A percentile compares a stretch with the other conserved stretches of the same genome.
Conservation (phyloP, 257 asterid genomes). For the Nicotiana obtusifolia region DNA sequence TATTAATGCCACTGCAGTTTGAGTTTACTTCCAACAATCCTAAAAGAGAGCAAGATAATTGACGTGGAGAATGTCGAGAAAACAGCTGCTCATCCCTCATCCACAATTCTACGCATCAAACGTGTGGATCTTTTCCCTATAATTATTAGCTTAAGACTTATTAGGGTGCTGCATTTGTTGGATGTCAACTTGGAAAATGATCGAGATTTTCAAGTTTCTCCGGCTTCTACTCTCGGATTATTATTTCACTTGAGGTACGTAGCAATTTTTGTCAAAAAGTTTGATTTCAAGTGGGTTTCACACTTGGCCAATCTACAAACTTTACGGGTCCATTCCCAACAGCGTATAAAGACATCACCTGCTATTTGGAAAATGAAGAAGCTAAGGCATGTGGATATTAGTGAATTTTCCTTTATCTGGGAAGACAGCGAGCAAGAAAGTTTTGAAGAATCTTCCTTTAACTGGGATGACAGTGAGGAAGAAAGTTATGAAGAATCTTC, state of each 20-base stretch:
- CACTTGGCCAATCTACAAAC: neutral
- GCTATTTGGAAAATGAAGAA: conserved; percentile 8
- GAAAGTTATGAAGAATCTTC: no score
- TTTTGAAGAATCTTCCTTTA: no score
- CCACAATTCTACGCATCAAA: neutral
- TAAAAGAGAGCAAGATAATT: no score
- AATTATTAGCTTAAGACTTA: neutral
- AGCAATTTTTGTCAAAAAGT: neutral
- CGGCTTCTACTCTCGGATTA: neutral
- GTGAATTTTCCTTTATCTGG: conserved; percentile 1
- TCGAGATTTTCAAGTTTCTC: neutral
- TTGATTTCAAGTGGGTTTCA: conserved; percentile 6
- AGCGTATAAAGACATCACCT: neutral
- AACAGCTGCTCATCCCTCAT: neutral
- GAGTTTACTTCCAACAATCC: neutral
- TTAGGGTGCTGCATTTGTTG: neutral
- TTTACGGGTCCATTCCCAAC: neutral
- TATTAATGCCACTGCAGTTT: neutral
- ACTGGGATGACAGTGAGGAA: neutral
- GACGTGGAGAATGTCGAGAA: neutral
- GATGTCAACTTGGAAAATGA: neutral
- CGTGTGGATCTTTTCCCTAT: neutral
- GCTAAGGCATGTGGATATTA: neutral
- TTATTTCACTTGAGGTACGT: neutral
- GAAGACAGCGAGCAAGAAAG: no score